Conservation (phyloP, 2,329 filamentous ascomycete genomes). For the Fusarium sp. region DNA sequence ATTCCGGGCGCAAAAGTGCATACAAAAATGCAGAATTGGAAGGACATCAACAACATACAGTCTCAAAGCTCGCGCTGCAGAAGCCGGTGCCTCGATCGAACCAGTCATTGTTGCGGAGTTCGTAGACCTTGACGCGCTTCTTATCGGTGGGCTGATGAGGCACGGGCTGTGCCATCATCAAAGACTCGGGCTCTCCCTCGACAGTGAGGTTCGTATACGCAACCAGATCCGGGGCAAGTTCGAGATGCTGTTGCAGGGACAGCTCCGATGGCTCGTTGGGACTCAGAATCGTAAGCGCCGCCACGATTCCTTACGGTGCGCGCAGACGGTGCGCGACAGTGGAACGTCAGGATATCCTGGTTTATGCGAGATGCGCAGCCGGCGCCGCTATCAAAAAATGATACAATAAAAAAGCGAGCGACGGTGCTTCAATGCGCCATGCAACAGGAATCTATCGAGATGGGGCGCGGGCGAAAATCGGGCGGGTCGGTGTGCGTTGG, state of each 20-base stretch:
- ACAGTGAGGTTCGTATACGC: slow-evolving; percentile 57
- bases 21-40: background rate
- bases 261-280: slow-evolving; percentile 62
- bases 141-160: slow-evolving; percentile 72
- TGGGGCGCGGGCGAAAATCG: slow-evolving; percentile 25
- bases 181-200: slow-evolving; percentile 66
- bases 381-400: slow-evolving; percentile 27
- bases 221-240: slow-evolving; percentile 62
- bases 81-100: slow-evolving; percentile 97
- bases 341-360: slow-evolving; percentile 16
- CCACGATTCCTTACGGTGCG: slow-evolving; percentile 56
- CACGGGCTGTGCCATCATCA: slow-evolving; percentile 77
- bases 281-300: slow-evolving; percentile 64
- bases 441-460: slow-evolving; percentile 32
- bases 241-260: slow-evolving; percentile 67
- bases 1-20: slow-evolving; percentile 12
- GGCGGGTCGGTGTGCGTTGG: slow-evolving; percentile 32
- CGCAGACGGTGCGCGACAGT: slow-evolving; percentile 41
- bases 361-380: slow-evolving; percentile 22
- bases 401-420: slow-evolving; percentile 28
- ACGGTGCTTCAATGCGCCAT: slow-evolving; percentile 46
- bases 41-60: slow-evolving; percentile 63
- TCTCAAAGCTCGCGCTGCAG: slow-evolving; percentile 79
- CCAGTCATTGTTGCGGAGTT: slow-evolving; percentile 98
- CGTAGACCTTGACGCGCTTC: slow-evolving; percentile 96